Percentiles rank a stretch among this genome's conserved stretches.
Evolutionary conservation across 805 yeast species (phyloP).

Genomic region (Sugiyamaella marilandica): DNA sequence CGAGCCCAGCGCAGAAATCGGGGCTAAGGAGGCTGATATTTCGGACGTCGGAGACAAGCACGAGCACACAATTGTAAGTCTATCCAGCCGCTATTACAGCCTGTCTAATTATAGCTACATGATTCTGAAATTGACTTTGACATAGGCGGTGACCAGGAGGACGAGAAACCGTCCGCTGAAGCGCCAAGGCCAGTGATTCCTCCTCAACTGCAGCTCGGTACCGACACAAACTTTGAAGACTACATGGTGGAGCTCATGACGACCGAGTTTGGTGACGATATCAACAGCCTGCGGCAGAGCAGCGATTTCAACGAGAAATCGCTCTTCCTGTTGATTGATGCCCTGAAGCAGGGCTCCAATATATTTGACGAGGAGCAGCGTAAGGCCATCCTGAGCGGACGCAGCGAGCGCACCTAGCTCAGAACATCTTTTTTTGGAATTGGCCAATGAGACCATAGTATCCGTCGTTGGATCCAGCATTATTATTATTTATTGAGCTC

Average conservation of each 20-base stretch:
- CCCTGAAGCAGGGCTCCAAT: conserved; percentile 36
- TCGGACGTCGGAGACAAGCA: conserved; percentile 14
- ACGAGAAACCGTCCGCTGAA: not conserved
- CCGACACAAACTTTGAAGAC: conserved; percentile 23
- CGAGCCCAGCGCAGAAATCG: conserved; percentile 10
- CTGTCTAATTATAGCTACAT: not conserved
- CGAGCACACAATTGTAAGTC: not conserved
- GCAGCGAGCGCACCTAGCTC: not conserved
- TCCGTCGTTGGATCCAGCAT: not conserved
- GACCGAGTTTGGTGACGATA: conserved; percentile 44
- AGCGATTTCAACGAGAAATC: conserved; percentile 38
- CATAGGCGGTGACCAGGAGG: not conserved
- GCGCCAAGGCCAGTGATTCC: conserved; percentile 7
- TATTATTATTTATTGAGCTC: not conserved
- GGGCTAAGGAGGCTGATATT: not conserved
- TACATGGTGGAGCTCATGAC: conserved; percentile 44
- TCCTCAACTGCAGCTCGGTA: not conserved
- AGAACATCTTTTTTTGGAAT: conserved; percentile 21
- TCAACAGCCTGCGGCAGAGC: conserved; percentile 39
- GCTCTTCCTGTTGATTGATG: conserved; percentile 31
- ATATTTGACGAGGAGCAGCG: conserved; percentile 33
- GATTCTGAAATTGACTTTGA: not conserved
- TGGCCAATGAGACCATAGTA: conserved; percentile 22
- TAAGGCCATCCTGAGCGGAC: conserved; percentile 13
- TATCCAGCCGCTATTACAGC: not conserved